phyloP scores from a whole-genome alignment of 306 rosid species.

The Inga oerstediana region DNA sequence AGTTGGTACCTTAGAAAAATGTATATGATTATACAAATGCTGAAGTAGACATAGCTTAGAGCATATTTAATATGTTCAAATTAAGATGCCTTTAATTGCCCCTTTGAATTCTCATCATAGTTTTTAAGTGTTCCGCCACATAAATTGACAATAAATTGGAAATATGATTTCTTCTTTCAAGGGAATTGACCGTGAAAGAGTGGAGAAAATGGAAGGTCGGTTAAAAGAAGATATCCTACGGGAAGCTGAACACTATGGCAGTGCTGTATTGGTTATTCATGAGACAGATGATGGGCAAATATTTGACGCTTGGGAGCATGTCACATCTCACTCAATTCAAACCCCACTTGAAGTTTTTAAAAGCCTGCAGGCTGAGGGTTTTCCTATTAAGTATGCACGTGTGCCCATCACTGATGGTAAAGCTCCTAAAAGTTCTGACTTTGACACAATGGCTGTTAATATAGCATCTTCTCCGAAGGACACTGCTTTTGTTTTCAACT shows the following conservation, averaged over 20 bases:
- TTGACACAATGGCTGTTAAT: conserved; percentile 72
- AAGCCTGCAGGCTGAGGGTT: conserved; percentile 73
- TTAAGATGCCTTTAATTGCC: conserved; percentile 13
- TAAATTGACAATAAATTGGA: conserved; percentile 38
- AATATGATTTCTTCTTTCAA: conserved; percentile 45
- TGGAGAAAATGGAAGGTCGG: conserved; percentile 94
- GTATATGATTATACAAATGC: conserved; percentile 15
- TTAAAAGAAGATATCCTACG: conserved; percentile 83
- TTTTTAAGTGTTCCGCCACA: conserved; percentile 16
- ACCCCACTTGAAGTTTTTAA: conserved; percentile 91
- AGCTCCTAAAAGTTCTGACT: conserved; percentile 92
- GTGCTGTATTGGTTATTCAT: conserved; percentile 90
- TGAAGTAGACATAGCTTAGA: neutral
- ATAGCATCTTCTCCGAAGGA: conserved; percentile 82
- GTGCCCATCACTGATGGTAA: conserved; percentile 95
- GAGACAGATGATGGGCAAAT: conserved; percentile 82
- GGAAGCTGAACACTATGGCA: conserved; percentile 80
- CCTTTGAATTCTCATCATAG: conserved; percentile 16
- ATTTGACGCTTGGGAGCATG: conserved; percentile 87
- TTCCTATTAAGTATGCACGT: conserved; percentile 88
- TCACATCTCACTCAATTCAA: conserved; percentile 65
- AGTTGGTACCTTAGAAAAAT: neutral
- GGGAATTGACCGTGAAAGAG: conserved; percentile 91
- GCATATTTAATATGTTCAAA: neutral
- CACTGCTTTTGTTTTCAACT: conserved; percentile 87